Conservation (phyloP, 2,329 filamentous ascomycete genomes). For the Talaromyces sp. region DNA sequence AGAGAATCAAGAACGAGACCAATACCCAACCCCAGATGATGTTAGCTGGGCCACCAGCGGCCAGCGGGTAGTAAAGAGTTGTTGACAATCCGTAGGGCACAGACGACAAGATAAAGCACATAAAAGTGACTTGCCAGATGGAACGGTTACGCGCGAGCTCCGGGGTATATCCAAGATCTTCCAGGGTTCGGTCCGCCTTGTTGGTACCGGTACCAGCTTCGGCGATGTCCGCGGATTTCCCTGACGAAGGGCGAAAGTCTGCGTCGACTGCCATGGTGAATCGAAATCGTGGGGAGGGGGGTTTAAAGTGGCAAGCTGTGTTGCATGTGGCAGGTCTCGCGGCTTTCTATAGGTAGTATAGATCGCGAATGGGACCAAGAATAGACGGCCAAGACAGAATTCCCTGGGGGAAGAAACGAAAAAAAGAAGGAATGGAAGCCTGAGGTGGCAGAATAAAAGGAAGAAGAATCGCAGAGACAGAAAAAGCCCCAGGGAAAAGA, state of each 20-base stretch:
- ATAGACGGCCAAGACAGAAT: constrained; percentile 32
- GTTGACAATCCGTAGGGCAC: constrained; percentile 68
- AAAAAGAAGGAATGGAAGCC: neutral
- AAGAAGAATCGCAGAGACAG: neutral
- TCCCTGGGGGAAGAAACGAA: neutral
- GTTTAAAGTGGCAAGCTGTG: constrained; percentile 54
- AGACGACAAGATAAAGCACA: constrained; percentile 68
- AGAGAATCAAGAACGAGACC: constrained; percentile 62
- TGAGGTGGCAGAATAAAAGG: neutral
- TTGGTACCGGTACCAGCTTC: constrained; percentile 15
- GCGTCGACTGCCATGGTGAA: constrained; percentile 13
- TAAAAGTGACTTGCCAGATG: constrained; percentile 25
- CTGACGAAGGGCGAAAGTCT: constrained; percentile 15
- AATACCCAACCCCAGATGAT: constrained; percentile 69
- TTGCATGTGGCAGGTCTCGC: constrained; percentile 30
- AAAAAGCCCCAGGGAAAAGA: constrained; percentile 1
- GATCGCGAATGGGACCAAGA: constrained; percentile 51
- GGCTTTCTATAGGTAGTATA: neutral
- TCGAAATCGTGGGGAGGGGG: constrained; percentile 53
- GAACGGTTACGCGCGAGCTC: constrained; percentile 65
- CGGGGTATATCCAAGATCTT: constrained; percentile 62
- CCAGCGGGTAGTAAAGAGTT: constrained; percentile 66
- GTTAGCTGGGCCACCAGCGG: constrained; percentile 68
- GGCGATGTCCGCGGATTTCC: constrained; percentile 13
- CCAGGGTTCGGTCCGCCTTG: constrained; percentile 24